Evolutionary conservation across 768 basidiomycete genomes (phyloP), one percentile per base, ranked within the genome.

Genomic region (Kwoniella europaea): DNA sequence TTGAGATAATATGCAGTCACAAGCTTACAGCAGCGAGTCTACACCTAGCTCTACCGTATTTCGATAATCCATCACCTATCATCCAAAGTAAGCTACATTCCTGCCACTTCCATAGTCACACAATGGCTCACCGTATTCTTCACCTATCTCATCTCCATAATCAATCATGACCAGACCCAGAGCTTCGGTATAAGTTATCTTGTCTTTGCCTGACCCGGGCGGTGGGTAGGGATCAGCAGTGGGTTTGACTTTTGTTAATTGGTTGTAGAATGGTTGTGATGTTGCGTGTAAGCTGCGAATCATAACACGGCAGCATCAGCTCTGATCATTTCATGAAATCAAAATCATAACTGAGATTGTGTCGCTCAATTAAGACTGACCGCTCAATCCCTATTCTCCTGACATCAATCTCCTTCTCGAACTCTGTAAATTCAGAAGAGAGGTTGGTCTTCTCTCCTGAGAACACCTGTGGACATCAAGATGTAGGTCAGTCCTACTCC

Each of bases 131-230:
- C 79, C 79, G 54, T 91, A 92, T 69, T 91, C 90, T 0, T 88
- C 87, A n/a, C 88, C 88, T 78, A 91, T 90, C 77, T 93, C 89
- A 73, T 92, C 91, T 15, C 93, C 93, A 77, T 93, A 91, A 27
- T 87, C 86, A 67, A 93, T 90, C 93, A 94, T 93, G 57, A 92
- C 91, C 65, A 92, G 86, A 1, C 93, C 93, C 10, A 96, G 85
- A 35, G 89, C 88, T 74, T 94, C 93, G 35, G 92, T 85, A 0
- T 91, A 88, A 12, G 92, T 83, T 44, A 92, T 86, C 80, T 94
- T 93, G 71, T 91, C 91, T 69, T 83, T 83, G 12, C 74, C 68
- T 5, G 81, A 70, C 0, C 85, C 84, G 67, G 89, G 88, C 16
- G 88, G 88, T 1, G 87, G 88, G 27, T 87, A 87, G n/a, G 86